phyloP scores from a whole-genome alignment of 345 rosid species.

The Bretschneidera sinensis region DNA sequence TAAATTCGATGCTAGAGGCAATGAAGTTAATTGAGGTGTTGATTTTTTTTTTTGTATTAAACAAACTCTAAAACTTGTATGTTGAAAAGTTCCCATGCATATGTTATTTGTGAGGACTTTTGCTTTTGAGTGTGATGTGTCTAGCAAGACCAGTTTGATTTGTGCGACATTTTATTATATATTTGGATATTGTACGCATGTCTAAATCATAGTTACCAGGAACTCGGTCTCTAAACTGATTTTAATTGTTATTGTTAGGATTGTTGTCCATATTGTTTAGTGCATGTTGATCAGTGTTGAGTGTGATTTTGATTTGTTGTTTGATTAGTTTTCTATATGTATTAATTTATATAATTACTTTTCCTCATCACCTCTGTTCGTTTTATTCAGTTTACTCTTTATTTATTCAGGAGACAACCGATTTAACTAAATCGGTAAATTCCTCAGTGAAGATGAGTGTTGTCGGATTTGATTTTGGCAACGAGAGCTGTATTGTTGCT shows the following conservation, averaged over 20 bases:
- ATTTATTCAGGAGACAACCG: background rate
- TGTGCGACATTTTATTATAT: too few species aligned
- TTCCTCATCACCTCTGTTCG: background rate
- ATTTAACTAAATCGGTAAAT: conserved; percentile 8
- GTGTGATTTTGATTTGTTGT: background rate
- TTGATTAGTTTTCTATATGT: background rate
- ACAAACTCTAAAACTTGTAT: too few species aligned
- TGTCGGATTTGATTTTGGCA: conserved; percentile 96
- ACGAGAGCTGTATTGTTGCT: conserved; percentile 92
- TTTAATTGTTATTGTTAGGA: too few species aligned
- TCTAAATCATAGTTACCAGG: too few species aligned
- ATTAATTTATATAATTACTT: background rate
- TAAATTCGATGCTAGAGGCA: background rate
- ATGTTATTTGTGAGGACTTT: background rate
- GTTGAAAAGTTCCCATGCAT: too few species aligned
- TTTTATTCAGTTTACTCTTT: background rate
- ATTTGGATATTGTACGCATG: background rate
- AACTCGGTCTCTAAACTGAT: too few species aligned
- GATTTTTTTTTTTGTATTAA: too few species aligned
- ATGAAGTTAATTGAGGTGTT: too few species aligned
- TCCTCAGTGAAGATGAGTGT: conserved; percentile 66
- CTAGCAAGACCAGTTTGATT: too few species aligned
- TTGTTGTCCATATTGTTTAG: background rate
- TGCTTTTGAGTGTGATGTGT: background rate
- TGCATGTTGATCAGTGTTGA: background rate